Base-by-base conservation (phyloP, 2,329 filamentous ascomycete genomes). In the Neofusicoccum sp. region DNA sequence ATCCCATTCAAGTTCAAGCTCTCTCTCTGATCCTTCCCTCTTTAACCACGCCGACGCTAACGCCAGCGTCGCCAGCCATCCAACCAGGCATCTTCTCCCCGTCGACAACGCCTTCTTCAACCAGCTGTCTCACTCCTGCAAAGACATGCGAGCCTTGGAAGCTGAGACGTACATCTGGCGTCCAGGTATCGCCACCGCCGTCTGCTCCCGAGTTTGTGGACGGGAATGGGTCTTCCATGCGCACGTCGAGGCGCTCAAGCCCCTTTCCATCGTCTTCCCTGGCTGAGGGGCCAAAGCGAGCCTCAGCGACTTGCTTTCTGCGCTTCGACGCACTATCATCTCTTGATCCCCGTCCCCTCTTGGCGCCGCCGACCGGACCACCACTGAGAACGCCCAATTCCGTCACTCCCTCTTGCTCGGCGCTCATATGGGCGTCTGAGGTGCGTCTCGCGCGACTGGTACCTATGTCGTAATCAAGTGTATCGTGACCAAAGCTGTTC, bases 61-160 rank as follows among this genome's bases (percentile, higher is more conserved):
- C 86, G 0, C 87, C 89, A 45, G 91, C 89, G 69, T 96, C 91
- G 1, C 91, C 92, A 1, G 91, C 95, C 87, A 96, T 88, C 91
- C 91, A 96, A 0, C 89, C 89, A 0, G 92, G 91, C 89, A 96
- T 93, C 59, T 80, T 84, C 68, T 87, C 83, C 1, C 90, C 88
- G 70, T 96, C 86, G 28, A 96, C 79, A 54, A 90, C 81, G 0
- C 90, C 91, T 14, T 84, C 77, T 72, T 96, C 91, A 0, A 93
- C 89, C 33, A 96, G 80, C 68, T 89, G 86, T 49, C 90, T 83
- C 26, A 96, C 81, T 0, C 92, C 92, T 0, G 88, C 87, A 75
- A 96, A 93, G 2, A 96, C 86, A 70, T 96, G 90, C 0, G 82
- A 74, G 0, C 92, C 92, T 40, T 87, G 83, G 63, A 96, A 89